Base-by-base conservation (phyloP, 192 early-diverging fungal genomes). In the Backusella luteola region DNA sequence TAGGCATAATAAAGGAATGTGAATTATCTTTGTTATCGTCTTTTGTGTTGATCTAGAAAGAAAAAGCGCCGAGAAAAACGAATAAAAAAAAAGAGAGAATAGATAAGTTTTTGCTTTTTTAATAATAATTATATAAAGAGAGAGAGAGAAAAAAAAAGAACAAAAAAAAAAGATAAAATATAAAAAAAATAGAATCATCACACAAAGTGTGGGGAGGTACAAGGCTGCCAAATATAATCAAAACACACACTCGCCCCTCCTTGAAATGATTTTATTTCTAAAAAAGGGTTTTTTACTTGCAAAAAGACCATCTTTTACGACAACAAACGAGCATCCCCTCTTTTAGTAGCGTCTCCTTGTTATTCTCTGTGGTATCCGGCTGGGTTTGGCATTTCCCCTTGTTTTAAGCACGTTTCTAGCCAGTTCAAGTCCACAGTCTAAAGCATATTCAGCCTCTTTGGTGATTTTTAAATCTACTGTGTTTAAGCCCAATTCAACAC, bases 31-130 rank as follows among this genome's bases (percentile, higher is more conserved):
- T 49, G 32, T 36, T 41, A 23, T 68, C 29, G 49, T 8, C 32
- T 73, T 44, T 44, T 44, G 42, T 73, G 19, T 21, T 53, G 7
- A 29, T 53, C 23, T 35, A 35, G 7, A 44, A 39, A 66, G 66
- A 39, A 77, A 78, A 34, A 71, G 39, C 39, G 9, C 29, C 36
- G 49, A 59, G 34, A 56, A 44, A 53, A 70, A 76, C 44, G 34
- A 69, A 59, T 14, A n/a, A 68, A 44, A 21, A 21, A 44, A 72
- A 32, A 32, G 44, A 71, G 71, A 69, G 3, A 66, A 49, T 38
- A 41, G 19, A 19, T 29, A 70, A 74, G 44, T 56, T 59, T 23
- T 69, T 32, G 32, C 32, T 32, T 32, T 32, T 32, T 32, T 32
- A 32, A 32, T 32, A 21, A 34, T 34, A 21, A 74, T 41, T 38